Percentiles rank a stretch among this genome's conserved stretches.
Evolutionary conservation across 2,329 filamentous ascomycete genomes (phyloP).

Genomic region (Aspergillus intermedius): DNA sequence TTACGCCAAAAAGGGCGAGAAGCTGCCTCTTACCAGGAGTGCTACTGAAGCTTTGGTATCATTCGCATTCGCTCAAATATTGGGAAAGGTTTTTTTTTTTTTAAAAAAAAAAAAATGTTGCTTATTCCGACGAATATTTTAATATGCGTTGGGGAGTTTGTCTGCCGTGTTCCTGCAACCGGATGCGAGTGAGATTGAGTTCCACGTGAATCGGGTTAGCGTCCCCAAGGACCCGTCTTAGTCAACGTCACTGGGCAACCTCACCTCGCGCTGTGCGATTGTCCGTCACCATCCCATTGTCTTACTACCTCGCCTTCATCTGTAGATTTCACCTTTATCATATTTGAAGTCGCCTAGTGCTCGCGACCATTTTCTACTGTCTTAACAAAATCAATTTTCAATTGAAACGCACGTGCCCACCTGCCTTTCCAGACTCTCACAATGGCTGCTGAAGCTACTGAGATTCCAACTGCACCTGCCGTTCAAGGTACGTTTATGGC

Average conservation of each 20-base stretch:
- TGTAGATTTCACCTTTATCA: slow-evolving; percentile 4
- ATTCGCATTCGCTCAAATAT: background rate
- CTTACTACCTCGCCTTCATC: slow-evolving; percentile 2
- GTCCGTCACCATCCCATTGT: slow-evolving; percentile 8
- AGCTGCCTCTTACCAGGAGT: background rate
- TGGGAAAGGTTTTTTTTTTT: too few relatives aligned
- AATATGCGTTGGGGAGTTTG: background rate
- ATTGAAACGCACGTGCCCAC: slow-evolving; percentile 3
- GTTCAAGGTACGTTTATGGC: slow-evolving; percentile 19
- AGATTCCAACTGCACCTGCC: slow-evolving; percentile 7
- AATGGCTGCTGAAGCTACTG: slow-evolving; percentile 21
- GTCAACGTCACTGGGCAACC: slow-evolving; percentile 31
- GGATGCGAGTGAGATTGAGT: slow-evolving; percentile 14
- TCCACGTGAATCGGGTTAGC: slow-evolving; percentile 19
- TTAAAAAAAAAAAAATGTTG: too few relatives aligned
- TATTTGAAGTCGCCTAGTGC: slow-evolving; percentile 10
- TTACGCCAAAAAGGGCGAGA: slow-evolving; percentile 4
- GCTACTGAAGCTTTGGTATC: background rate
- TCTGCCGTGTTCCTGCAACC: background rate
- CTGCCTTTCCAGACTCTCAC: slow-evolving; percentile 14
- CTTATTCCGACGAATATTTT: too few relatives aligned
- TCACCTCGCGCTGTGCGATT: slow-evolving; percentile 18
- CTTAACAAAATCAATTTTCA: background rate
- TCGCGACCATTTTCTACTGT: slow-evolving; percentile 8
- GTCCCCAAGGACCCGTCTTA: slow-evolving; percentile 16